phyloP scores from a whole-genome alignment of 345 rosid species.

The Lumnitzera littorea region DNA sequence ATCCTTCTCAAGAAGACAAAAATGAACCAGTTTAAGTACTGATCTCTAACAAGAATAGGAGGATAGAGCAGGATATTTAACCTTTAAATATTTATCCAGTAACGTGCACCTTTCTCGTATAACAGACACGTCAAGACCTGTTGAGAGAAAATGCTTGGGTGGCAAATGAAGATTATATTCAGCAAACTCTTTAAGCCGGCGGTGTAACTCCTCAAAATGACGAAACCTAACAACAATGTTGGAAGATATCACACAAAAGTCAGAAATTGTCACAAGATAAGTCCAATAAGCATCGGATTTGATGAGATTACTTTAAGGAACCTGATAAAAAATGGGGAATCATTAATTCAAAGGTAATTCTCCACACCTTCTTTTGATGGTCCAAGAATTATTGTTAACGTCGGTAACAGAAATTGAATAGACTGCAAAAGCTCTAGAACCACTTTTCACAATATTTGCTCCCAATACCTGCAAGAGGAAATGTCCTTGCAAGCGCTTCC shows the following conservation, averaged over 20 bases:
- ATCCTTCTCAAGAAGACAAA: too few relatives aligned
- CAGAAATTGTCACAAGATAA: conserved; percentile 1
- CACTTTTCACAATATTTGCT: conserved; percentile 92
- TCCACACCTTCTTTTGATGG: conserved; percentile 92
- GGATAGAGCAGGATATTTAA: conserved; percentile 21
- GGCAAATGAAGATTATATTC: conserved; percentile 94
- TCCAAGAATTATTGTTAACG: conserved; percentile 81
- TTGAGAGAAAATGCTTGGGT: conserved; percentile 93
- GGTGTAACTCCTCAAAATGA: conserved; percentile 99
- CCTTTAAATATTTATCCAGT: conserved; percentile 90
- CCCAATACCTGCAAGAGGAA: conserved; percentile 77
- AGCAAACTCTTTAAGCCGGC: conserved; percentile 80
- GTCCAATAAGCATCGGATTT: conserved; percentile 3
- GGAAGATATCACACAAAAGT: conserved; percentile 3
- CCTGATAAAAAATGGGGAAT: background rate
- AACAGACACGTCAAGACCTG: conserved; percentile 73
- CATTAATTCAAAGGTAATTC: conserved; percentile 11
- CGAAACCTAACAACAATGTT: conserved; percentile 51
- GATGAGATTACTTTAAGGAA: background rate
- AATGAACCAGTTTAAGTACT: background rate
- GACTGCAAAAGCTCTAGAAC: conserved; percentile 84
- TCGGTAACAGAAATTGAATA: conserved; percentile 91
- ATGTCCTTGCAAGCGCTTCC: conserved; percentile 15
- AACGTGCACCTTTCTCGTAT: conserved; percentile 86
- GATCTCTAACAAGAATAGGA: conserved; percentile 8